These are phyloP conservation scores for Ustilago tritici DNA, from an alignment of 1,284 basidiomycete species.

Conservation along the genomic window DNA sequence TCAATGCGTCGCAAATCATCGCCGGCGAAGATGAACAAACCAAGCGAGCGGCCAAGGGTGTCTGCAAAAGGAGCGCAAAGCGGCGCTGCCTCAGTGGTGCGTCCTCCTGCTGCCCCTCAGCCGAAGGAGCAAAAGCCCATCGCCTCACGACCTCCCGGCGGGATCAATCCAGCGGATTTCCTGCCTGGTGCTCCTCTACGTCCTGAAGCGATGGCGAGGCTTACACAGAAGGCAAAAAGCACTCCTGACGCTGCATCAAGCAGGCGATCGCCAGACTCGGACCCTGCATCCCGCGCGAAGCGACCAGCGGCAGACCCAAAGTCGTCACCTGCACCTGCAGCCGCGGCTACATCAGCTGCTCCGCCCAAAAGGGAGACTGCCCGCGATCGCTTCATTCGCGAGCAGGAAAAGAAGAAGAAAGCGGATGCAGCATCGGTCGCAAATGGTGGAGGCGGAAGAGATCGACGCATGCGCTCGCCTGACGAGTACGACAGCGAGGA, in stretches of 20 bases:
- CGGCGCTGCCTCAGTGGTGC: background rate
- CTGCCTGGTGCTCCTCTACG: conserved; percentile 53
- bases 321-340: conserved; percentile 12
- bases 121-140: conserved; percentile 18
- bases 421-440: conserved; percentile 11
- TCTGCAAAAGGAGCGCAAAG: background rate
- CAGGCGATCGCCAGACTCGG: conserved; percentile 24
- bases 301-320: conserved; percentile 10
- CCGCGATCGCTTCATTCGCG: conserved; percentile 60
- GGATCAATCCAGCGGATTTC: conserved; percentile 56
- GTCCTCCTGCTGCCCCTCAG: conserved; percentile 12
- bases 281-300: conserved; percentile 13
- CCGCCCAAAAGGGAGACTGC: conserved; percentile 51
- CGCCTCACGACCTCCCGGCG: conserved; percentile 22
- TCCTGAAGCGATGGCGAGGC: conserved; percentile 31
- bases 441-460: background rate
- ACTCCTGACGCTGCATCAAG: background rate
- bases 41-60: background rate
- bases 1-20: conserved; percentile 1
- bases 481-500: conserved; percentile 45
- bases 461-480: conserved; percentile 12
- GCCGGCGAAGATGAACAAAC: conserved; percentile 7
- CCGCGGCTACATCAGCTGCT: conserved; percentile 11
- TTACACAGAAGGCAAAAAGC: conserved; percentile 29
- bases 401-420: conserved; percentile 57